Evolutionary conservation across 2,329 filamentous ascomycete genomes (phyloP).

Genomic region (Didymella arachidicola): DNA sequence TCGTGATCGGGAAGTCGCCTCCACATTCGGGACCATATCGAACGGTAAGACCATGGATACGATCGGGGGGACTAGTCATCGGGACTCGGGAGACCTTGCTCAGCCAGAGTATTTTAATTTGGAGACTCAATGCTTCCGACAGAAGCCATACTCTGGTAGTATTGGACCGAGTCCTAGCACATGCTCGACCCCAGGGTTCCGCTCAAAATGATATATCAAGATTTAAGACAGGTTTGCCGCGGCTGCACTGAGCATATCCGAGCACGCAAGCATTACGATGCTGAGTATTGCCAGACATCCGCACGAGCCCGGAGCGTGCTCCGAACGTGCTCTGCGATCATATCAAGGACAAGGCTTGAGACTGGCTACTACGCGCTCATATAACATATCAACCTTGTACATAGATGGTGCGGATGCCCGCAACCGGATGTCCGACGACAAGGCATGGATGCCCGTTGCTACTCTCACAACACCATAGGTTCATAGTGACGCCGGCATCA

Average conservation of each 20-base stretch:
- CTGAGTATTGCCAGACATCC: background rate
- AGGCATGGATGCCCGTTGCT: background rate
- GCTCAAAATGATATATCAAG: background rate
- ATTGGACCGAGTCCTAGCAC: background rate
- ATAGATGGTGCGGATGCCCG: too few relatives aligned
- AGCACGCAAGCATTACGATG: background rate
- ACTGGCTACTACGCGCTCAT: background rate
- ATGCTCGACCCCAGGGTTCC: background rate
- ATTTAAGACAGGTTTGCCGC: background rate
- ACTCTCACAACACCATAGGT: background rate
- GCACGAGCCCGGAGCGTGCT: background rate
- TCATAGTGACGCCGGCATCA: background rate
- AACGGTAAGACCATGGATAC: background rate
- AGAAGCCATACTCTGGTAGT: background rate
- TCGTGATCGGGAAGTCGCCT: background rate
- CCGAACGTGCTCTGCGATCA: background rate
- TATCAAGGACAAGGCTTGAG: background rate
- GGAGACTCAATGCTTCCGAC: background rate
- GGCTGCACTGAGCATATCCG: background rate
- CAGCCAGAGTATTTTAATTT: too few relatives aligned
- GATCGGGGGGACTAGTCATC: background rate
- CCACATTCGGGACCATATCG: background rate
- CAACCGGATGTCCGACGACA: background rate
- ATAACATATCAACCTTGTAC: background rate
- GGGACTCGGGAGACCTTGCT: too few relatives aligned